Conservation (phyloP, 1,284 basidiomycete genomes). For the Rhodotorula sp. region DNA sequence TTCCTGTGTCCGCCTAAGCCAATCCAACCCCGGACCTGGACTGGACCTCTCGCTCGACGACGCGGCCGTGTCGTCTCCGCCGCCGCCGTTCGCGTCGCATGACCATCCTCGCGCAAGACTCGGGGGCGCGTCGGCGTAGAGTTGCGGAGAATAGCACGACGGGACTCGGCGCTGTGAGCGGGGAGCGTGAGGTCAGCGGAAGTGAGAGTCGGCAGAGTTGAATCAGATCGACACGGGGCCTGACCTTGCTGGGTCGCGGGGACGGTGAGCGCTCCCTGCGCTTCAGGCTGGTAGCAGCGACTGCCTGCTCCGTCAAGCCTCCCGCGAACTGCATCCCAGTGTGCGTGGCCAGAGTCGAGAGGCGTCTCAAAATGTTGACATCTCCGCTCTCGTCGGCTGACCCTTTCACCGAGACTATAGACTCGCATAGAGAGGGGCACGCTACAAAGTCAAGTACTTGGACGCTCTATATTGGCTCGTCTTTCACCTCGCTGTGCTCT, state of each 20-base stretch:
- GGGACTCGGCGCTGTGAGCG: conserved; percentile 18
- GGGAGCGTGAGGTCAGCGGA: neutral
- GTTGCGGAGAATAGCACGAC: neutral
- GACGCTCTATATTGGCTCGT: no score
- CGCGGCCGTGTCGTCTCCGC: conserved; percentile 1
- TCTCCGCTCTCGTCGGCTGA: neutral
- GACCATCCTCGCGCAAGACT: neutral
- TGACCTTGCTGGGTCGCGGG: conserved; percentile 4
- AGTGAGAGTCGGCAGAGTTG: neutral
- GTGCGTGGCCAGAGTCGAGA: neutral
- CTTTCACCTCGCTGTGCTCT: no score
- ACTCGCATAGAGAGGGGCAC: neutral
- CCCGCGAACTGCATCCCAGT: no score
- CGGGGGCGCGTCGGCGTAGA: conserved; percentile 6
- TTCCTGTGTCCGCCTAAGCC: conserved; percentile 19
- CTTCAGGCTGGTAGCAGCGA: neutral
- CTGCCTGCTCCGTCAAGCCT: no score
- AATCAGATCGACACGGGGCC: neutral
- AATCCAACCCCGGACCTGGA: conserved; percentile 29
- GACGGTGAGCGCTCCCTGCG: conserved; percentile 2
- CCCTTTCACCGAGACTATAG: neutral
- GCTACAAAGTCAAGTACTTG: neutral
- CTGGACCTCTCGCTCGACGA: conserved; percentile 6
- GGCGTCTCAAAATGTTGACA: no score
- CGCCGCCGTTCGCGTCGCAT: conserved; percentile 12